Conservation (phyloP, 805 yeast species). For the Candida boidinii region DNA sequence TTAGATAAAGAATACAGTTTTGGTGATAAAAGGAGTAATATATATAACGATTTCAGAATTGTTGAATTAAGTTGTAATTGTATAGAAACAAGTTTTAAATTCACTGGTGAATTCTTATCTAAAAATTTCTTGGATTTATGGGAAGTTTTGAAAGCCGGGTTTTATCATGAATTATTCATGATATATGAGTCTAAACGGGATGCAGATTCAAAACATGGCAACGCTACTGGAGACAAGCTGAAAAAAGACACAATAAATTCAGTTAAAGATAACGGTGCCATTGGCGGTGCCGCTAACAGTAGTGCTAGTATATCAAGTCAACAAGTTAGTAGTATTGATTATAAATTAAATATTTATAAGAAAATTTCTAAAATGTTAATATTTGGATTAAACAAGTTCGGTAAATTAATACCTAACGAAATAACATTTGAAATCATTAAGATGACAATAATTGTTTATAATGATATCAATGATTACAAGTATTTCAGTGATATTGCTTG, state of each 20-base stretch:
- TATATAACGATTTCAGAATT: conserved; percentile 23
- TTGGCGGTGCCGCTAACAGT: too few species aligned
- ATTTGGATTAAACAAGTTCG: conserved; percentile 30
- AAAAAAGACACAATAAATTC: conserved; percentile 12
- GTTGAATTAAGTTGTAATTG: conserved; percentile 21
- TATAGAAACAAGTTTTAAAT: conserved; percentile 20
- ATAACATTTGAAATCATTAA: conserved; percentile 27
- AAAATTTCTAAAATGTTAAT: conserved; percentile 24
- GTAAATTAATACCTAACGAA: conserved; percentile 31
- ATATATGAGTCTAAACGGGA: too few species aligned
- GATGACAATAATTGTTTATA: conserved; percentile 19
- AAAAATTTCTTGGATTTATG: conserved; percentile 40
- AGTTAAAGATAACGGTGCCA: too few species aligned
- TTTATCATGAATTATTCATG: too few species aligned
- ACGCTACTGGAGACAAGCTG: too few species aligned
- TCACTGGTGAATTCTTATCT: conserved; percentile 37
- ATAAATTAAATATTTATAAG: conserved; percentile 18
- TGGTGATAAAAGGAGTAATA: too few species aligned
- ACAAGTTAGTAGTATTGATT: too few species aligned
- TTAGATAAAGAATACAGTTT: too few species aligned
- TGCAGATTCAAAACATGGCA: too few species aligned
- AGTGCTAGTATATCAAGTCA: too few species aligned
- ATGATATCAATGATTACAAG: conserved; percentile 16
- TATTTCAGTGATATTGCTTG: conserved; percentile 19
- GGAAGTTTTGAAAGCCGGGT: too few species aligned